A percentile compares a stretch with the other conserved stretches of the same genome.
Evolutionary conservation across 208 protist genomes (phyloP).

Genomic region (Spongospora subterranea): DNA sequence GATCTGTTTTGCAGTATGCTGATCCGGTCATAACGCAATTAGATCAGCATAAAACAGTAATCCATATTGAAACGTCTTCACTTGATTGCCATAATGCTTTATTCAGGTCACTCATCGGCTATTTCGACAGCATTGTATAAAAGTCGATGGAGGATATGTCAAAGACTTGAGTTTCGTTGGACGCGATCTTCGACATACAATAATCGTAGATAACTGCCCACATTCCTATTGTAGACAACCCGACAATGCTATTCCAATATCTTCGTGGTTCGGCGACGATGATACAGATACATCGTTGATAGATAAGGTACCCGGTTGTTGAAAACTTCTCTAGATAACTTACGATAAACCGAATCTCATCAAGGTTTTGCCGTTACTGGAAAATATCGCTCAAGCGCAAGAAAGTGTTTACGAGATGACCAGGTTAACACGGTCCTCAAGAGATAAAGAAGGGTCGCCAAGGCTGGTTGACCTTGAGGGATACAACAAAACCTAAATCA

Average conservation of each 20-base stretch:
- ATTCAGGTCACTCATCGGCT: neutral
- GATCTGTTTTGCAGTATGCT: neutral
- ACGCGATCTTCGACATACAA: constrained; percentile 45
- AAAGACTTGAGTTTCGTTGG: constrained; percentile 68
- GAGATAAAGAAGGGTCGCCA: neutral
- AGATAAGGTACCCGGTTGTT: neutral
- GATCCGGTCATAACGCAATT: constrained; percentile 24
- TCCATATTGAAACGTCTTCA: neutral
- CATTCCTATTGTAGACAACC: constrained; percentile 65
- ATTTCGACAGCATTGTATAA: constrained; percentile 66
- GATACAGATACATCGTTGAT: neutral
- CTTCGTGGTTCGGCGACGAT: constrained; percentile 64
- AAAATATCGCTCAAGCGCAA: neutral
- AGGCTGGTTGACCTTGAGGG: neutral
- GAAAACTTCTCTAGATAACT: no score
- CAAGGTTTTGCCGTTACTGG: constrained; percentile 9
- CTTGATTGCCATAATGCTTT: neutral
- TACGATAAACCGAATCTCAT: neutral
- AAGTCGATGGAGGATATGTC: constrained; percentile 63
- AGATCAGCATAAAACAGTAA: neutral
- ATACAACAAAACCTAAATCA: neutral
- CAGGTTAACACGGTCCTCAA: neutral
- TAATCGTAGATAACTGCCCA: constrained; percentile 71
- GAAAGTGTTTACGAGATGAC: constrained; percentile 15
- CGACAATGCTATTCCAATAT: constrained; percentile 62